A percentile compares a stretch with the other conserved stretches of the same genome.
Evolutionary conservation across 202 grass and related monocot species (phyloP).

Genomic region (Panicum virgatum): DNA sequence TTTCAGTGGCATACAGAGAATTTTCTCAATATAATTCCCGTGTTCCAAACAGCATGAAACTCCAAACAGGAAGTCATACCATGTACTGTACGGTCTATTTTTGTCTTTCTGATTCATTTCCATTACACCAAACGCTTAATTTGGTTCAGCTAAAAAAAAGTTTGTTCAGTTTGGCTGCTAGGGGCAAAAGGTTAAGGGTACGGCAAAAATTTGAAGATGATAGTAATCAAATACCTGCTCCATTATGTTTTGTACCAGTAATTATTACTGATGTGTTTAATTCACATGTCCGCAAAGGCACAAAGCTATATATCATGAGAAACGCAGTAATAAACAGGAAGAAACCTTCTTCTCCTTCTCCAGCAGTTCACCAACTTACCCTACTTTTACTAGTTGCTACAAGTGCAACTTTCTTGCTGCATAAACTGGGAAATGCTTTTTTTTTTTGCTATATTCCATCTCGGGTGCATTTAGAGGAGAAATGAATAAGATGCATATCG

Average conservation of each 20-base stretch:
- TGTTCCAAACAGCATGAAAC: not conserved
- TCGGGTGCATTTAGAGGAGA: constrained; percentile 11
- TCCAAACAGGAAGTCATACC: not conserved
- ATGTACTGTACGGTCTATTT: not conserved
- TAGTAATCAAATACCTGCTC: not conserved
- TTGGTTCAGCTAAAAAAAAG: not conserved
- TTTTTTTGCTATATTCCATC: not conserved
- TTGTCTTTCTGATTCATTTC: not conserved
- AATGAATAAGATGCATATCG: not conserved
- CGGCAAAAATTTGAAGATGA: not conserved
- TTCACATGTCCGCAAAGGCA: constrained; percentile 17
- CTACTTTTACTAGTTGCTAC: not conserved
- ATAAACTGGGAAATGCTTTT: not conserved
- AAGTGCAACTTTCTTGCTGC: not conserved
- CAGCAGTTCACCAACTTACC: not conserved
- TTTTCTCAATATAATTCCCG: not conserved
- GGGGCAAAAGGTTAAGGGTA: not conserved
- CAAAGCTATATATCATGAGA: not conserved
- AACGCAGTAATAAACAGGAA: not conserved
- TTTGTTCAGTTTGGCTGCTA: not conserved
- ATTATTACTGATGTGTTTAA: not conserved
- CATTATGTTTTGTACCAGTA: not conserved
- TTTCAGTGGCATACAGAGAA: no score
- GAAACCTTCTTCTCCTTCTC: not conserved
- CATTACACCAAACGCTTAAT: not conserved